These are phyloP conservation scores for Trichophyton schoenleinii DNA, from an alignment of 2,329 filamentous ascomycete genomes.

Conservation along the genomic window DNA sequence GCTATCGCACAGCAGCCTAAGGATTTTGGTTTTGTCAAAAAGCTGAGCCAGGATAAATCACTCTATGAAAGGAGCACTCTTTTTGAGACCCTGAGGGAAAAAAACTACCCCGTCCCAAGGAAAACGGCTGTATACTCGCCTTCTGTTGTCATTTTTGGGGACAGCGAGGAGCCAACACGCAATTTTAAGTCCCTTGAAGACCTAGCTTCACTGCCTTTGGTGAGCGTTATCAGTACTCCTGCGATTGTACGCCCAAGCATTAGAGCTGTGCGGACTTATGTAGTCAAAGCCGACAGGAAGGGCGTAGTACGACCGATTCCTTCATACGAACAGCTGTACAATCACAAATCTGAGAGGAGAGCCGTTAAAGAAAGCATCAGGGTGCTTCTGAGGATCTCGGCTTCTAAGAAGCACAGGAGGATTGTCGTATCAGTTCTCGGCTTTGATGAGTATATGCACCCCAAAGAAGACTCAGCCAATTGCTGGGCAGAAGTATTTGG, in stretches of 20 bases:
- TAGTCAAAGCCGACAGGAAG: background rate
- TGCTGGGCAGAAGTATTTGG: constrained; percentile 47
- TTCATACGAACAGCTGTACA: background rate
- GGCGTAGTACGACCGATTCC: background rate
- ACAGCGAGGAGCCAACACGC: background rate
- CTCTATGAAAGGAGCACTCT: constrained; percentile 11
- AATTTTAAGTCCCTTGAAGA: constrained; percentile 6
- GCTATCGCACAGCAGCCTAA: constrained; percentile 1
- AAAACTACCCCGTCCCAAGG: constrained; percentile 6
- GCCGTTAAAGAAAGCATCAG: constrained; percentile 9
- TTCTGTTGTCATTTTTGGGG: constrained; percentile 8
- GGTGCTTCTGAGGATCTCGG: constrained; percentile 8
- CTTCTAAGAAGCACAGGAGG: constrained; percentile 7
- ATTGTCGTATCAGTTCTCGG: constrained; percentile 50
- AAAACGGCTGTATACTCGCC: constrained; percentile 7
- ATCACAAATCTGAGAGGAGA: constrained; percentile 4
- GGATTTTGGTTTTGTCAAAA: constrained; percentile 5
- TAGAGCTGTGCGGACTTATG: background rate
- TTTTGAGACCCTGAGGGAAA: constrained; percentile 1
- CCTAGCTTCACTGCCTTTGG: constrained; percentile 3
- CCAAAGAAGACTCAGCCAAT: constrained; percentile 41
- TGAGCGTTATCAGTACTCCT: constrained; percentile 9
- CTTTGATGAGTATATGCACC: constrained; percentile 51
- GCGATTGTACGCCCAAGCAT: constrained; percentile 5
- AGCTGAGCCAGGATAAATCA: constrained; percentile 8